A percentile compares a stretch with the other conserved stretches of the same genome.
Evolutionary conservation across 2,329 filamentous ascomycete genomes (phyloP).

Genomic region (Cercospora zeina): DNA sequence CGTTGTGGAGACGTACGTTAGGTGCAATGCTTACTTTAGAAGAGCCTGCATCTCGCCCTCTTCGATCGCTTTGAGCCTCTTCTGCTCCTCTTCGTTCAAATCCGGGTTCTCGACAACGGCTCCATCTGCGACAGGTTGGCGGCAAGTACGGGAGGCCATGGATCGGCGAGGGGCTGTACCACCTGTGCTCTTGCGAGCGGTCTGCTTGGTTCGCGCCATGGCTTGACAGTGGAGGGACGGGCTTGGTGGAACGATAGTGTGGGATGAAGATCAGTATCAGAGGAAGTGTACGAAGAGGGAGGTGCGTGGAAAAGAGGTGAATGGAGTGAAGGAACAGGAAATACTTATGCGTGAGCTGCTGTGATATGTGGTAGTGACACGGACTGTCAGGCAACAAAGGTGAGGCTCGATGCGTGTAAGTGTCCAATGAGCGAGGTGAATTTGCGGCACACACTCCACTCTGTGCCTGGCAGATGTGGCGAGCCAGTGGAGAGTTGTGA

Average conservation of each 20-base stretch:
- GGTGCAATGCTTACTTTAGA: constrained; percentile 16
- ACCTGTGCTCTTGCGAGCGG: constrained; percentile 23
- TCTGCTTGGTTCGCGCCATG: constrained; percentile 30
- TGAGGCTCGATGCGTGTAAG: neutral
- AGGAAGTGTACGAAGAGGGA: neutral
- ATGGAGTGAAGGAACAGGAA: neutral
- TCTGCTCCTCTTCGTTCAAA: constrained; percentile 29
- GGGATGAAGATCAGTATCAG: neutral
- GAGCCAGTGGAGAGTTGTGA: neutral
- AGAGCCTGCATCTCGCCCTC: constrained; percentile 35
- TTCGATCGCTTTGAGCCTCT: constrained; percentile 33
- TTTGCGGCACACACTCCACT: neutral
- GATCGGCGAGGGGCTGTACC: constrained; percentile 14
- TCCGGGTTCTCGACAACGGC: constrained; percentile 28
- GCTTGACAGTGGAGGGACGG: neutral
- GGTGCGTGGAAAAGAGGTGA: neutral
- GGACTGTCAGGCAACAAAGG: constrained; percentile 2
- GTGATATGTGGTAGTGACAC: constrained; percentile 5
- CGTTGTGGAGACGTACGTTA: neutral
- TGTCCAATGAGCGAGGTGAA: neutral
- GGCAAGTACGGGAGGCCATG: neutral
- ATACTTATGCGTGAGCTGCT: constrained; percentile 1
- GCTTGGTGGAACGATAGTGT: neutral
- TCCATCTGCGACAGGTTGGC: constrained; percentile 10
- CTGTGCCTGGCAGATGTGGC: constrained; percentile 6